Base-by-base conservation (phyloP, 192 early-diverging fungal genomes). In the Gonapodya prolifera region DNA sequence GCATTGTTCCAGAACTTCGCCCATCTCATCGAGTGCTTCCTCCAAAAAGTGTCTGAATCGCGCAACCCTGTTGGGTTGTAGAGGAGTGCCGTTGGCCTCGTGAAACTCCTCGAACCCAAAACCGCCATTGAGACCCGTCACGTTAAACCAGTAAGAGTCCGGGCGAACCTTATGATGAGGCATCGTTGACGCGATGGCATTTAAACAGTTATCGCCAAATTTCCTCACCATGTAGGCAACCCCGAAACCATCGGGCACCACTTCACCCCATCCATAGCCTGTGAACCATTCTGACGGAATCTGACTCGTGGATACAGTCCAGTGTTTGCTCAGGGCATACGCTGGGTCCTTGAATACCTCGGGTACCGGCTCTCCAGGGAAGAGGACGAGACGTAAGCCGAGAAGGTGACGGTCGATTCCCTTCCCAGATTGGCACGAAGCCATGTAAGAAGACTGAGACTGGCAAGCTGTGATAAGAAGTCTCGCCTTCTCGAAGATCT, bases 331-430 rank as follows among this genome's bases (percentile, higher is more conserved):
- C 76, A 89, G 86, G 61, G 87, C 82, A 80, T 91, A 96, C 2
- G 93, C 87, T 1, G 94, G 93, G 81, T 98, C 96, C 1, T 87
- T 85, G 80, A 97, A 99, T 34, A 99, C 85, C 30, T 81, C 83
- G 1, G 97, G 97, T 85, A 91, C 92, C 32, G 81, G 45, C 83
- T 98, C 96, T 77, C 86, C 85, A 1, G 87, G 86, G 70, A 86
- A 85, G 69, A 99, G 80, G 30, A 85, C 80, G 83, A 96, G 89
- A 75, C 92, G 89, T 77, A 99, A 88, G 35, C 95, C 91, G 77
- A 99, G 88, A 80, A 96, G 82, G 83, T 96, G 95, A 23, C 97
- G 89, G 81, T 99, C 97, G 30, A 96, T 92, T 77, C 97, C 97
- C 35, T 86, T 83, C 69, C 90, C 94, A 76, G 95, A 91, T 69